These are phyloP conservation scores for Lasiodiplodia gonubiensis DNA, from an alignment of 2,329 filamentous ascomycete genomes.

Conservation along the genomic window DNA sequence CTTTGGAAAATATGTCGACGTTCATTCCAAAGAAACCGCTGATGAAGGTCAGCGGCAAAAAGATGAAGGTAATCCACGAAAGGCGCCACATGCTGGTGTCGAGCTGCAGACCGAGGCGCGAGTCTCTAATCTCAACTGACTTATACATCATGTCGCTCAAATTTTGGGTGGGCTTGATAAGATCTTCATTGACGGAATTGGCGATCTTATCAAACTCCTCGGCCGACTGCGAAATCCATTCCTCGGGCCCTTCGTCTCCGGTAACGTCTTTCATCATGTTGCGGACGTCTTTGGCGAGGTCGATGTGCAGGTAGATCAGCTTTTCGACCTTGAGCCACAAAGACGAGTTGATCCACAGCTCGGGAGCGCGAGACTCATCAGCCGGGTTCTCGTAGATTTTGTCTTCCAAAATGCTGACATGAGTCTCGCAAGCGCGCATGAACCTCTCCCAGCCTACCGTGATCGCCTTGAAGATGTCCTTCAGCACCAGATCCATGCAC, in stretches of 20 bases:
- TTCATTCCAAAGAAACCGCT: slow-evolving; percentile 60
- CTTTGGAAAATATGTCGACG: slow-evolving; percentile 50
- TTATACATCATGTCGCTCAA: slow-evolving; percentile 60
- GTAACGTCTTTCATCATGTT: slow-evolving; percentile 49
- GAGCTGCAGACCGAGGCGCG: slow-evolving; percentile 55
- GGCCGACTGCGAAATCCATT: slow-evolving; percentile 50
- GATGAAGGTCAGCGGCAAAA: slow-evolving; percentile 65
- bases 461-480: slow-evolving; percentile 57
- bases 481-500: slow-evolving; percentile 58
- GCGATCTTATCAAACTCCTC: slow-evolving; percentile 54
- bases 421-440: slow-evolving; percentile 53
- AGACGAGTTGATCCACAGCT: slow-evolving; percentile 58
- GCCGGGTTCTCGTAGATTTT: slow-evolving; percentile 61
- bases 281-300: slow-evolving; percentile 55
- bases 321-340: slow-evolving; percentile 61
- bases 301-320: slow-evolving; percentile 56
- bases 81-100: slow-evolving; percentile 61
- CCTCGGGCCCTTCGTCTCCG: slow-evolving; percentile 43
- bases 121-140: slow-evolving; percentile 59
- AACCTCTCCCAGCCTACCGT: slow-evolving; percentile 54
- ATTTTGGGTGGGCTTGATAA: slow-evolving; percentile 57
- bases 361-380: slow-evolving; percentile 58
- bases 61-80: slow-evolving; percentile 75
- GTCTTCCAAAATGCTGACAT: slow-evolving; percentile 57
- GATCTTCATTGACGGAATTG: slow-evolving; percentile 56